Percentiles rank a stretch among this genome's conserved stretches.
Conservation (phyloP, 495 filamentous ascomycete species). For the Trichoderma orchidacearum region DNA sequence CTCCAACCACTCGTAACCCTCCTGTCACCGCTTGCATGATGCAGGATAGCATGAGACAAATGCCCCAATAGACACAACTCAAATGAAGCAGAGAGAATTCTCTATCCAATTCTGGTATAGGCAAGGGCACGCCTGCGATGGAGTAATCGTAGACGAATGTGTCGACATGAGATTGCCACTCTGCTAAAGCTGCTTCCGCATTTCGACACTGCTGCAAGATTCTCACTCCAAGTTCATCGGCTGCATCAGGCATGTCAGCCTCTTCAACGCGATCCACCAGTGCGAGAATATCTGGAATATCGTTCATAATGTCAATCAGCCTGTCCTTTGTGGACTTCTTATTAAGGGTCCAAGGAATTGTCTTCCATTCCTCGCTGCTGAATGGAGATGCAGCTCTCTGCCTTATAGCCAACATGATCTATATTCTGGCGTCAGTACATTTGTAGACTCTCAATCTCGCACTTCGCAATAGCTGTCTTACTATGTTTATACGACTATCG, state of each 20-base stretch:
- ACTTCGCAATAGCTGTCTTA: background rate
- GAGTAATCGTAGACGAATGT: background rate
- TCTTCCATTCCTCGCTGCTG: background rate
- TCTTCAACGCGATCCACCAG: background rate
- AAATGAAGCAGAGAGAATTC: background rate
- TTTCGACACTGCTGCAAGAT: background rate
- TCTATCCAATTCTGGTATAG: background rate
- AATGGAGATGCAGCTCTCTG: background rate
- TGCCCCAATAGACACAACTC: background rate
- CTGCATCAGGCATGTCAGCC: background rate
- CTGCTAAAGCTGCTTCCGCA: background rate
- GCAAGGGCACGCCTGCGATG: background rate
- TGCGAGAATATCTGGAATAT: background rate
- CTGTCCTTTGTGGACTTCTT: background rate
- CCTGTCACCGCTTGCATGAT: background rate
- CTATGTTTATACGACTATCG: background rate
- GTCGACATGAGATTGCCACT: background rate
- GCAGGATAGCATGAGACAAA: background rate
- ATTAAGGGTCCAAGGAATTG: background rate
- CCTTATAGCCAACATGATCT: background rate
- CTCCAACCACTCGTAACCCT: background rate
- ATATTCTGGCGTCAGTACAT: background rate
- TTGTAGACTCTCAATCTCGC: no score
- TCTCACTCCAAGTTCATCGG: background rate
- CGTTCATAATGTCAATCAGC: background rate